Evolutionary conservation across 2,329 filamentous ascomycete genomes (phyloP).

Genomic region (Rhinocladiella mackenziei): DNA sequence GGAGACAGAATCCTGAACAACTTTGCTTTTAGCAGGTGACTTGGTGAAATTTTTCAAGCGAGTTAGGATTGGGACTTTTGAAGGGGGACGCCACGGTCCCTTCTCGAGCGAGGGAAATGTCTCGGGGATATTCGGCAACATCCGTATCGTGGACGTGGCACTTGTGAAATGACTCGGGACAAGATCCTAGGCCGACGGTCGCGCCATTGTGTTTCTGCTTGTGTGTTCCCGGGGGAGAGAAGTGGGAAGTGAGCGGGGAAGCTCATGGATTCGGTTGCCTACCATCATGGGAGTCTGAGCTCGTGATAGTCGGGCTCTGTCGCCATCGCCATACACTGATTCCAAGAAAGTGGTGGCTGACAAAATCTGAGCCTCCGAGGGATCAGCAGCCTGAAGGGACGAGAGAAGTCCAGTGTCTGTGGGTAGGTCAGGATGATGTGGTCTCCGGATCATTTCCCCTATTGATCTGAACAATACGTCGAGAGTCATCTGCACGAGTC

Average conservation of each 20-base stretch:
- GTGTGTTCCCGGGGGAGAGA: slow-evolving; percentile 7
- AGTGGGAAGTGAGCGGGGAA: slow-evolving; percentile 28
- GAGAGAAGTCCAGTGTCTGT: slow-evolving; percentile 61
- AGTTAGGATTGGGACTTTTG: slow-evolving; percentile 35
- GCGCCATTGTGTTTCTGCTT: background rate
- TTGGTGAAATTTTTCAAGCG: slow-evolving; percentile 28
- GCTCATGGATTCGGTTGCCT: slow-evolving; percentile 38
- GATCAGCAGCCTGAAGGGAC: slow-evolving; percentile 71
- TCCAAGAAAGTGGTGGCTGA: slow-evolving; percentile 75
- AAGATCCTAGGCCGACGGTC: slow-evolving; percentile 1
- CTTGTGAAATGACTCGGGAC: slow-evolving; percentile 11
- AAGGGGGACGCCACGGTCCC: slow-evolving; percentile 22
- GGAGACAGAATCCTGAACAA: slow-evolving; percentile 49
- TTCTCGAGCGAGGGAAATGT: slow-evolving; percentile 10
- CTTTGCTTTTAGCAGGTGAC: slow-evolving; percentile 31
- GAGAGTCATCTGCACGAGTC: slow-evolving; percentile 84
- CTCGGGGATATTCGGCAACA: slow-evolving; percentile 9
- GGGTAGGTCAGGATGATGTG: slow-evolving; percentile 43
- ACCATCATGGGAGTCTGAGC: slow-evolving; percentile 59
- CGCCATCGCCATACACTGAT: slow-evolving; percentile 63
- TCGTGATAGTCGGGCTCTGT: slow-evolving; percentile 59
- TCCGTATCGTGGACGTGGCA: slow-evolving; percentile 2
- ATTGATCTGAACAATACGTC: slow-evolving; percentile 86
- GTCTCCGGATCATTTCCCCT: slow-evolving; percentile 64
- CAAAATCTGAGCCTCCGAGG: slow-evolving; percentile 74